A percentile compares a stretch with the other conserved stretches of the same genome.
Conservation (phyloP, 495 filamentous ascomycete species). For the Aspergillus saccharolyticus region DNA sequence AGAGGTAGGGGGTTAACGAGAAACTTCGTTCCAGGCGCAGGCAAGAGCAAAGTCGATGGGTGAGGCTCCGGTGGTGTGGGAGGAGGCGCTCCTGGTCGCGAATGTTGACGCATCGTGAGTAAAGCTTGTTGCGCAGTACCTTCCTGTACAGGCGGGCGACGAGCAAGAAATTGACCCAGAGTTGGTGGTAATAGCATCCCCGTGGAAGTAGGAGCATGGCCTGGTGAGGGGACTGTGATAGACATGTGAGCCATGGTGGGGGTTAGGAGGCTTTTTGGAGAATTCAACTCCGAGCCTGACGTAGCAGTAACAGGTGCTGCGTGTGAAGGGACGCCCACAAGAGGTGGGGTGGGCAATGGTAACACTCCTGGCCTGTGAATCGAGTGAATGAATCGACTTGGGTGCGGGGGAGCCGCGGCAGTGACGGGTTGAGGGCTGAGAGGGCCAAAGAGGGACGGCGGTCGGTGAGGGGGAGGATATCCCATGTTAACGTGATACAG, state of each 20-base stretch:
- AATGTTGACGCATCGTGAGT: not conserved
- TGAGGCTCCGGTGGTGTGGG: not conserved
- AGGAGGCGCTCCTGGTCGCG: not conserved
- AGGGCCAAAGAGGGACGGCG: not conserved
- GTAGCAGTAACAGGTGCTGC: not conserved
- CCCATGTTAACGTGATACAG: not conserved
- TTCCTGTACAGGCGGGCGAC: not conserved
- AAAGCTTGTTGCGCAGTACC: not conserved
- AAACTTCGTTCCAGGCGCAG: conserved; percentile 18
- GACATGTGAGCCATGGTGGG: not conserved
- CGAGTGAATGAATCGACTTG: not conserved
- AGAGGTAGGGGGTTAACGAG: conserved; percentile 32
- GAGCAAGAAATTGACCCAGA: not conserved
- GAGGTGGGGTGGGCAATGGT: not conserved
- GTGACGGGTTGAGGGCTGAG: not conserved
- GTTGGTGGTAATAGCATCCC: not conserved
- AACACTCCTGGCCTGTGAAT: not conserved
- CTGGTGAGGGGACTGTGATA: not conserved
- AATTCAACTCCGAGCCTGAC: not conserved
- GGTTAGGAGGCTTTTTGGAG: not conserved
- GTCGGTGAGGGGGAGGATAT: not conserved
- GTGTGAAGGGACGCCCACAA: not conserved
- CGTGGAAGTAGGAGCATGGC: not conserved
- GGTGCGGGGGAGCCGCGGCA: not conserved
- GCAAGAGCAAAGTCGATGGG: conserved; percentile 22